phyloP scores from a whole-genome alignment of 768 basidiomycete species.

The Mycena indigotica region DNA sequence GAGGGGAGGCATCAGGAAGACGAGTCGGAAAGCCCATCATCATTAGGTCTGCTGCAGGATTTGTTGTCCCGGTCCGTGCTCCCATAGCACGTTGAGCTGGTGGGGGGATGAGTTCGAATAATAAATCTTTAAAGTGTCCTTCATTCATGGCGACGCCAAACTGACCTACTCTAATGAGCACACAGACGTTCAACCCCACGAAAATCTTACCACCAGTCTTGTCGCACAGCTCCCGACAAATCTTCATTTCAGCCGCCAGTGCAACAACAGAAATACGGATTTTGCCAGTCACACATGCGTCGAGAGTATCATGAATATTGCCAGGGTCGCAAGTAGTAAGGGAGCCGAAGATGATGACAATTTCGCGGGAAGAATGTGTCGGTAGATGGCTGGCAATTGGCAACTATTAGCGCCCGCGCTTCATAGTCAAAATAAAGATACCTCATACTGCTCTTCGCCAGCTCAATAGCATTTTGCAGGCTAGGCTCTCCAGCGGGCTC shows the following conservation, averaged over 20 bases:
- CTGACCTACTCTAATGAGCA: constrained; percentile 48
- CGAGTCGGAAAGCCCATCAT: constrained; percentile 99
- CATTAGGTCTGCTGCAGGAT: constrained; percentile 87
- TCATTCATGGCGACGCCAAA: constrained; percentile 99
- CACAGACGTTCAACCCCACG: constrained; percentile 7
- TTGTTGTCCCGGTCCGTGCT: constrained; percentile 49
- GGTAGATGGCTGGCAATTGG: constrained; percentile 79
- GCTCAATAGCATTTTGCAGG: constrained; percentile 95
- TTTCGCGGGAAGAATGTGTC: constrained; percentile 94
- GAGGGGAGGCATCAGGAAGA: constrained; percentile 78
- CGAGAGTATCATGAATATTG: constrained; percentile 93
- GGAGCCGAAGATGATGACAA: constrained; percentile 91
- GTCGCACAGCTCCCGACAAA: constrained; percentile 88
- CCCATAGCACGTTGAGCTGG: constrained; percentile 76
- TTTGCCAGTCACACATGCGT: constrained; percentile 77
- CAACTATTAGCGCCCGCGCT: constrained; percentile 9
- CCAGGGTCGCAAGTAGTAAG: constrained; percentile 96
- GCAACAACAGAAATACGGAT: constrained; percentile 93
- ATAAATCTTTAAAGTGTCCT: constrained; percentile 91
- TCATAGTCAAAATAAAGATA: constrained; percentile 33
- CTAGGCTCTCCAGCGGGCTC: constrained; percentile 93
- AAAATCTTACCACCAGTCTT: constrained; percentile 79
- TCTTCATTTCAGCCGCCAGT: constrained; percentile 97
- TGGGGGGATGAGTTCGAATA: constrained; percentile 95
- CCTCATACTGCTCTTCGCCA: constrained; percentile 94